Conservation (phyloP, 2,329 filamentous ascomycete species). For the Beauveria scarabaeidicola region DNA sequence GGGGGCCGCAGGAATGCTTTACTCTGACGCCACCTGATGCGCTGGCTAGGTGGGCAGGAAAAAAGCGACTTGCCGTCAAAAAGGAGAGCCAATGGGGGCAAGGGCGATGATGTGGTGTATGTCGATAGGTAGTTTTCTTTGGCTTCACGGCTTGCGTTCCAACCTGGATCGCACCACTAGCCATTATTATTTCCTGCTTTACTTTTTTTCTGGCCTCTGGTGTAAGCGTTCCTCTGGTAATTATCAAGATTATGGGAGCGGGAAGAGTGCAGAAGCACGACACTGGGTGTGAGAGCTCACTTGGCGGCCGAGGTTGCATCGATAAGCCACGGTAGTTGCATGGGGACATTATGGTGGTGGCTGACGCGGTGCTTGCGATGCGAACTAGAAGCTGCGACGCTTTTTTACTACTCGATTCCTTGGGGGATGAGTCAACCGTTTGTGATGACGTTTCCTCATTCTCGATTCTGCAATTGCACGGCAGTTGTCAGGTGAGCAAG, state of each 20-base stretch:
- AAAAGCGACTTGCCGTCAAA: background rate
- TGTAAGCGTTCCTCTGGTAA: no score
- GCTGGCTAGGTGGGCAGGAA: background rate
- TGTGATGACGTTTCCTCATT: background rate
- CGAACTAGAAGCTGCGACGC: slow-evolving; percentile 1
- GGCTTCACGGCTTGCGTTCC: background rate
- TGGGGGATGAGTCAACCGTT: background rate
- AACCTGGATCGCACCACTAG: background rate
- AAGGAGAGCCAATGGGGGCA: background rate
- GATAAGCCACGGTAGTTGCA: background rate
- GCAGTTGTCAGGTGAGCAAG: background rate
- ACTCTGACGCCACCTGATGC: slow-evolving; percentile 8
- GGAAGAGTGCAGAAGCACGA: background rate
- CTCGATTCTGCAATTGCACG: background rate
- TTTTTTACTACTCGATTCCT: background rate
- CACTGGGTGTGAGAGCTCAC: background rate
- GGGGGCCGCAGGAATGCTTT: background rate
- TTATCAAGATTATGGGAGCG: no score
- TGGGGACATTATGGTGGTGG: background rate
- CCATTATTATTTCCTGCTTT: no score
- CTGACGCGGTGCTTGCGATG: slow-evolving; percentile 8
- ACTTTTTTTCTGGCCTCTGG: no score
- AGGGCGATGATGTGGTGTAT: background rate
- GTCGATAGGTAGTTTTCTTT: background rate
- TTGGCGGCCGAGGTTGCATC: slow-evolving; percentile 3